Percentiles rank a stretch among this genome's conserved stretches.
Conservation (phyloP, 805 yeast genomes). For the Metschnikowia aberdeeniae region DNA sequence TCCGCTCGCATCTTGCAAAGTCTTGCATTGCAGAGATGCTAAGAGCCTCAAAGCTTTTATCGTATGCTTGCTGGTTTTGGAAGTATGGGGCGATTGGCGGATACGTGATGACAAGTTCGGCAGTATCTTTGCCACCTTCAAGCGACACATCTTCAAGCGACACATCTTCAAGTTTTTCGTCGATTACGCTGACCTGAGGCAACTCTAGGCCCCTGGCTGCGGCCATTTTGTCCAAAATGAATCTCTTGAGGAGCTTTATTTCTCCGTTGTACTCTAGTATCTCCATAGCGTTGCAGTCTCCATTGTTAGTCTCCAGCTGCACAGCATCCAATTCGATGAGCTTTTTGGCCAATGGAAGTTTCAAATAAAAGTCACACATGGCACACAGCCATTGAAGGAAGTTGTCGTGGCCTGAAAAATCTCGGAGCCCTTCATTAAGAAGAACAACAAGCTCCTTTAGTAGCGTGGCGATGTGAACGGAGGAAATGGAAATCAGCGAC, state of each 20-base stretch:
- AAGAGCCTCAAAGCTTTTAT: constrained; percentile 38
- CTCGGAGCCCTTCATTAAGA: constrained; percentile 33
- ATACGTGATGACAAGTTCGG: constrained; percentile 11
- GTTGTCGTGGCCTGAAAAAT: constrained; percentile 15
- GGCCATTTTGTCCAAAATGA: constrained; percentile 18
- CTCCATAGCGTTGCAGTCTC: constrained; percentile 17
- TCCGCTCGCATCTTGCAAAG: constrained; percentile 48
- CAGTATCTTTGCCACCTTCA: neutral
- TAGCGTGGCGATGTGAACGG: constrained; percentile 38
- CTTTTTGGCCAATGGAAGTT: constrained; percentile 20
- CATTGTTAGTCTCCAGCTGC: constrained; percentile 12
- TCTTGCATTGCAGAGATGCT: constrained; percentile 56
- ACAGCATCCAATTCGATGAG: constrained; percentile 22
- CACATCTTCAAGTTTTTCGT: constrained; percentile 12
- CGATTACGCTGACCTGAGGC: constrained; percentile 3
- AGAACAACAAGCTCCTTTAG: constrained; percentile 36
- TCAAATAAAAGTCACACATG: constrained; percentile 40
- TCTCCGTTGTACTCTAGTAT: constrained; percentile 46
- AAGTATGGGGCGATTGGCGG: constrained; percentile 15
- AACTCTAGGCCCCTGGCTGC: constrained; percentile 6
- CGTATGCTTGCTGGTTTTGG: constrained; percentile 18
- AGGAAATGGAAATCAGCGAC: constrained; percentile 37
- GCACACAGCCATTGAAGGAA: constrained; percentile 37
- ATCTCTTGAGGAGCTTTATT: constrained; percentile 44
- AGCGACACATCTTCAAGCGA: constrained; percentile 8